These are phyloP conservation scores for Neofusicoccum cordaticola DNA, from an alignment of 2,329 filamentous ascomycete genomes.

Conservation along the genomic window DNA sequence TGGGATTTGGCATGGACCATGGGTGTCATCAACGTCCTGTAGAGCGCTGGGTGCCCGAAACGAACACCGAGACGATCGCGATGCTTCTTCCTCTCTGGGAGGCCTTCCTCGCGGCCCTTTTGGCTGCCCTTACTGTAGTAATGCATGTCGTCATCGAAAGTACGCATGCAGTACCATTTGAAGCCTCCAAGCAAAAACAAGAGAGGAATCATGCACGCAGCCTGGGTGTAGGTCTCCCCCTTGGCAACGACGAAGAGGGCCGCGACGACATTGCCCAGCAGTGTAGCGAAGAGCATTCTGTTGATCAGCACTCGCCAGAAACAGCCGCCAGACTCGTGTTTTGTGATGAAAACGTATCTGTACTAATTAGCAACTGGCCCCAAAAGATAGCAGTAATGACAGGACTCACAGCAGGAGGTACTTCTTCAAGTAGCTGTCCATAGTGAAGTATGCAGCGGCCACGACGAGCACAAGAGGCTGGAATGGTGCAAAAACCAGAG, in stretches of 20 bases:
- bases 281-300: slow-evolving; percentile 77
- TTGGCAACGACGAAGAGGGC: slow-evolving; percentile 72
- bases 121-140: slow-evolving; percentile 72
- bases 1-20: slow-evolving; percentile 94
- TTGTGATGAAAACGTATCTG: slow-evolving; percentile 83
- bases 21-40: slow-evolving; percentile 83
- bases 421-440: slow-evolving; percentile 91
- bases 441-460: slow-evolving; percentile 80
- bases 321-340: slow-evolving; percentile 89
- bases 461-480: slow-evolving; percentile 86
- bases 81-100: slow-evolving; percentile 42
- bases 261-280: slow-evolving; percentile 76
- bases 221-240: slow-evolving; percentile 55
- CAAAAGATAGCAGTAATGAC: neutral
- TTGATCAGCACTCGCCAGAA: slow-evolving; percentile 94
- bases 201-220: slow-evolving; percentile 69
- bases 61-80: slow-evolving; percentile 67
- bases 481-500: slow-evolving; percentile 77
- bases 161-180: slow-evolving; percentile 76
- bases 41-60: slow-evolving; percentile 89
- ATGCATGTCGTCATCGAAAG: slow-evolving; percentile 75
- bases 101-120: slow-evolving; percentile 40
- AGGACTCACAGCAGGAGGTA: slow-evolving; percentile 72
- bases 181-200: slow-evolving; percentile 77
- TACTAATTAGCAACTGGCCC: neutral